These are phyloP conservation scores for Penicillium crustosum DNA, from an alignment of 2,329 filamentous ascomycete genomes.

Conservation along the genomic window DNA sequence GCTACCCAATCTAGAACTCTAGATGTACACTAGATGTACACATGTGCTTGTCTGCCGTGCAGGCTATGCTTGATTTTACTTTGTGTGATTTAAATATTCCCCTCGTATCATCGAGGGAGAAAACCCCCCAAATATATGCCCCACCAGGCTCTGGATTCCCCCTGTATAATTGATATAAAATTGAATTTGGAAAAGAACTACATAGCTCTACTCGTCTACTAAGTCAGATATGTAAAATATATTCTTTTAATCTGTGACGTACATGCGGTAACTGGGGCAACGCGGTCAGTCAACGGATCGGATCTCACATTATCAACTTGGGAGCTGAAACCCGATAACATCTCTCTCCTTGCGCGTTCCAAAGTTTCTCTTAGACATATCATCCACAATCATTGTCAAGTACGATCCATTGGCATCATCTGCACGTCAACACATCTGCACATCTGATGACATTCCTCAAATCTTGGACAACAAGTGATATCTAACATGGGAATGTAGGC, in stretches of 20 bases:
- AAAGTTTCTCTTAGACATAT: background rate
- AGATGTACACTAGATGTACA: background rate
- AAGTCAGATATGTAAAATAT: background rate
- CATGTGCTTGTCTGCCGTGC: slow-evolving; percentile 8
- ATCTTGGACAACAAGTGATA: slow-evolving; percentile 1
- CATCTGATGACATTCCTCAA: background rate
- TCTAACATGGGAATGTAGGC: slow-evolving; percentile 29
- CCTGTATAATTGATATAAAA: slow-evolving; percentile 7
- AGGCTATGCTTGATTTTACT: slow-evolving; percentile 5
- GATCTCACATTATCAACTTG: slow-evolving; percentile 10
- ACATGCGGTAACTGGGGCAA: slow-evolving; percentile 17
- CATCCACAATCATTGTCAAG: background rate
- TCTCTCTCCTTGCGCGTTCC: slow-evolving; percentile 6
- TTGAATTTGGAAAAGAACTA: background rate
- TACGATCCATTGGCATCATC: background rate
- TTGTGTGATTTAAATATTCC: slow-evolving; percentile 20
- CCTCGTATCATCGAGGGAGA: background rate
- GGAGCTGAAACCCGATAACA: slow-evolving; percentile 15
- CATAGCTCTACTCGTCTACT: background rate
- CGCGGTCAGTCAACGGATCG: slow-evolving; percentile 4
- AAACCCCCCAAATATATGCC: background rate
- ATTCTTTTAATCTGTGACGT: background rate
- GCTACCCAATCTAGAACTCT: slow-evolving; percentile 38
- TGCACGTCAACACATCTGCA: background rate
- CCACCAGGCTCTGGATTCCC: background rate